Evolutionary conservation across 306 rosid species (phyloP).

Genomic region (Vicia villosa): DNA sequence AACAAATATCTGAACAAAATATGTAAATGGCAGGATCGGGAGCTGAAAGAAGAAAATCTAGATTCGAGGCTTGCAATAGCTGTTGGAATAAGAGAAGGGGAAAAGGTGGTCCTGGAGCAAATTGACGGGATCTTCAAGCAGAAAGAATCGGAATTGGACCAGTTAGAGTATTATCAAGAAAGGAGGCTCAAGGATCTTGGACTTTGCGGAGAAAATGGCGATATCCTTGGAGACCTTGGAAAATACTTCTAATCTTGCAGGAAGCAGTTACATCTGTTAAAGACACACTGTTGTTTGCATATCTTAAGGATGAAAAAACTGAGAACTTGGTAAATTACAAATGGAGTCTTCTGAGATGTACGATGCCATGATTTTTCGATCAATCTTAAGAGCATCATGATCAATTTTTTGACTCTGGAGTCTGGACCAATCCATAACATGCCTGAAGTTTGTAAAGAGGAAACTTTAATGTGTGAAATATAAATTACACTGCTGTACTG

Average conservation of each 20-base stretch:
- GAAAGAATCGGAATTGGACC: slow-evolving; percentile 67
- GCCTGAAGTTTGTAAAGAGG: slow-evolving; percentile 26
- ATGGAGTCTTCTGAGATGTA: slow-evolving; percentile 1
- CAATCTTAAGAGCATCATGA: slow-evolving; percentile 27
- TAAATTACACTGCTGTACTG: slow-evolving; percentile 14
- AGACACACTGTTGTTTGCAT: slow-evolving; percentile 12
- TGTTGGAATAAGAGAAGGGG: slow-evolving; percentile 86
- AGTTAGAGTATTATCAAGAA: slow-evolving; percentile 83
- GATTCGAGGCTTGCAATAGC: slow-evolving; percentile 74
- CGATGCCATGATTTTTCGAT: slow-evolving; percentile 14
- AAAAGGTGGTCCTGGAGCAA: slow-evolving; percentile 78
- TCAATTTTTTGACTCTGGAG: slow-evolving; percentile 27
- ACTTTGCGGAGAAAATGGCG: slow-evolving; percentile 89
- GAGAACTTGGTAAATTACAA: neutral
- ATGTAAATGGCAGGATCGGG: slow-evolving; percentile 66
- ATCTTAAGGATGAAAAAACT: neutral
- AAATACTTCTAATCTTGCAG: slow-evolving; percentile 42
- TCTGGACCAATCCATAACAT: neutral
- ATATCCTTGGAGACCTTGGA: slow-evolving; percentile 70
- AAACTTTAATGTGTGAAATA: slow-evolving; percentile 22
- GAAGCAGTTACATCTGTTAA: slow-evolving; percentile 3
- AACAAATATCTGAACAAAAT: slow-evolving; percentile 34
- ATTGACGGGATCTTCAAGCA: slow-evolving; percentile 66
- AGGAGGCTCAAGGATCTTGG: slow-evolving; percentile 97
- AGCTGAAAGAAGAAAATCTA: slow-evolving; percentile 61